Percentiles rank a stretch among this genome's conserved stretches.
Conservation (phyloP, 176 grass and related monocot genomes). For the Calamus simplicifolius region DNA sequence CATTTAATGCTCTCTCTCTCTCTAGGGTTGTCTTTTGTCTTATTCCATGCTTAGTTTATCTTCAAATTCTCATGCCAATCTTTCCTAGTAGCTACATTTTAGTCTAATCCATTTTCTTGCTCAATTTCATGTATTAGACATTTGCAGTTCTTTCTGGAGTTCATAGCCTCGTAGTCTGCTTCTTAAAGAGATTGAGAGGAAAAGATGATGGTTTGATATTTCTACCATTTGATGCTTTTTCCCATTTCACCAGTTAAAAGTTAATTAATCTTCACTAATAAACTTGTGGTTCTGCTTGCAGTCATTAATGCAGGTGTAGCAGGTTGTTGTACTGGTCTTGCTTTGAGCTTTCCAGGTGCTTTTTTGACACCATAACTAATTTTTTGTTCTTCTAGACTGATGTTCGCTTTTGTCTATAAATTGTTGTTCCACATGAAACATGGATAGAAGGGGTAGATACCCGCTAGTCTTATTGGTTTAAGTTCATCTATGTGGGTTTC, state of each 20-base stretch:
- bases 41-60: not conserved
- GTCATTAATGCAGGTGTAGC: constrained; percentile 18
- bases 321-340: constrained; percentile 17
- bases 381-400: not conserved
- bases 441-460: too few species aligned
- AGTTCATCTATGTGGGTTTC: too few species aligned
- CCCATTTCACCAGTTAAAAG: too few species aligned
- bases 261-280: too few species aligned
- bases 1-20: constrained; percentile 1
- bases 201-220: constrained; percentile 77
- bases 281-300: not conserved
- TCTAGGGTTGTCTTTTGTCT: not conserved
- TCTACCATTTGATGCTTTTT: not conserved
- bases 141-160: constrained; percentile 91
- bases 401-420: too few species aligned
- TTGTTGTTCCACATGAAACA: too few species aligned
- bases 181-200: constrained; percentile 71
- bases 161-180: constrained; percentile 79
- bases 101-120: too few species aligned
- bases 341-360: constrained; percentile 13
- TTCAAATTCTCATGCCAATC: not conserved
- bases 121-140: constrained; percentile 40
- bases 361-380: not conserved
- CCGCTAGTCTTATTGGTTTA: too few species aligned
- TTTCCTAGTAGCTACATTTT: not conserved